Evolutionary conservation across 192 early-diverging fungal species (phyloP).

Genomic region (Entophlyctis helioformis): DNA sequence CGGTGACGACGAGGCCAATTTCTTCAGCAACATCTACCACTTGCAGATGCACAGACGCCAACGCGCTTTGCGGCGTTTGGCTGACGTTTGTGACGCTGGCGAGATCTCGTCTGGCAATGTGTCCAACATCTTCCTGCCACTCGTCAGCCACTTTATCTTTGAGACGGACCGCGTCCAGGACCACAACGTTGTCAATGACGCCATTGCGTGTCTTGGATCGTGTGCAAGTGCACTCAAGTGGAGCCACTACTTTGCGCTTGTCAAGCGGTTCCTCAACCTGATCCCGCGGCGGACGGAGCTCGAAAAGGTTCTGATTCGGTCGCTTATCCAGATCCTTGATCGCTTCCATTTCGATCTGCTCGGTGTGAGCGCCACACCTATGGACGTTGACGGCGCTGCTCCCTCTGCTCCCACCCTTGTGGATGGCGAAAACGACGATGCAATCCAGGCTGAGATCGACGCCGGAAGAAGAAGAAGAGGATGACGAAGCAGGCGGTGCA

Average conservation of each 20-base stretch:
- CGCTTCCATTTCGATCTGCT: slow-evolving; percentile 93
- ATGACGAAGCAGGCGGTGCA: slow-evolving; percentile 1
- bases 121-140: slow-evolving; percentile 66
- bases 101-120: slow-evolving; percentile 36
- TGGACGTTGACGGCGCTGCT: background rate
- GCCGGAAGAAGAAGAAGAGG: slow-evolving; percentile 17
- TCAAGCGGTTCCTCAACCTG: slow-evolving; percentile 62
- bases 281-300: slow-evolving; percentile 51
- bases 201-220: slow-evolving; percentile 61
- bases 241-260: slow-evolving; percentile 65
- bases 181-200: slow-evolving; percentile 72
- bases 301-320: slow-evolving; percentile 75
- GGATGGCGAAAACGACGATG: background rate
- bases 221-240: slow-evolving; percentile 64
- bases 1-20: slow-evolving; percentile 82
- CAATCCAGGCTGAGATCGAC: slow-evolving; percentile 1
- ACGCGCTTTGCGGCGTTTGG: slow-evolving; percentile 66
- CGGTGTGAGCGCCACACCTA: slow-evolving; percentile 33
- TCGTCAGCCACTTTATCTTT: slow-evolving; percentile 80
- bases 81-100: slow-evolving; percentile 23
- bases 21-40: slow-evolving; percentile 93
- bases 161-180: slow-evolving; percentile 54
- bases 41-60: slow-evolving; percentile 90
- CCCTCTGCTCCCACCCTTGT: slow-evolving; percentile 1
- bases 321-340: slow-evolving; percentile 71